A percentile compares a stretch with the other conserved stretches of the same genome.
phyloP scores from a whole-genome alignment of 306 rosid genomes.

The Hippophae tibetana region DNA sequence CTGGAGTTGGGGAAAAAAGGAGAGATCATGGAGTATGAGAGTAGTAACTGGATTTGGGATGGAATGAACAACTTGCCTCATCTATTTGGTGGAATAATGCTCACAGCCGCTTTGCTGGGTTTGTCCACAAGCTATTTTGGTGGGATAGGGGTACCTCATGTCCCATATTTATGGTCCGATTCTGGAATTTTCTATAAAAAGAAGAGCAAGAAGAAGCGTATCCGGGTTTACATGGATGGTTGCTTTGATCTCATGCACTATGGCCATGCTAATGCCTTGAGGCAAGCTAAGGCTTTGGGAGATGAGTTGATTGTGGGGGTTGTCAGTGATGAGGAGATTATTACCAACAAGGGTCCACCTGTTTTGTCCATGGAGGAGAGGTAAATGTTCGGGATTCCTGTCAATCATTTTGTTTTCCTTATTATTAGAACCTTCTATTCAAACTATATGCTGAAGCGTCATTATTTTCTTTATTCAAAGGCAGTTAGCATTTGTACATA shows the following conservation, averaged over 20 bases:
- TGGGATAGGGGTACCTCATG: slow-evolving; percentile 59
- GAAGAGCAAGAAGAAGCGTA: slow-evolving; percentile 59
- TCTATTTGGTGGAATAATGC: slow-evolving; percentile 90
- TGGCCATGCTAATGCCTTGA: slow-evolving; percentile 95
- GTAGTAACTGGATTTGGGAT: slow-evolving; percentile 81
- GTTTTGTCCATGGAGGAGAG: slow-evolving; percentile 91
- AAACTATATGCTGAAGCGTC: too few relatives aligned
- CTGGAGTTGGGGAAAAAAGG: slow-evolving; percentile 9
- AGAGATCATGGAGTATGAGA: slow-evolving; percentile 65
- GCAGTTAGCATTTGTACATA: too few relatives aligned
- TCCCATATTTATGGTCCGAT: slow-evolving; percentile 58
- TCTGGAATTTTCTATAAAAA: slow-evolving; percentile 60
- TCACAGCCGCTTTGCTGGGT: slow-evolving; percentile 92
- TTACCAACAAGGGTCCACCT: slow-evolving; percentile 89
- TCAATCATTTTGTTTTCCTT: background rate
- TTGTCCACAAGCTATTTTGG: slow-evolving; percentile 81
- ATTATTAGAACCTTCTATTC: too few relatives aligned
- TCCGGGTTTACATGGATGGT: slow-evolving; percentile 97
- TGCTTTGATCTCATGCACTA: slow-evolving; percentile 99
- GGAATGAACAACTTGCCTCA: slow-evolving; percentile 73
- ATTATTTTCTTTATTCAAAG: too few relatives aligned
- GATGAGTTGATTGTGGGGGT: slow-evolving; percentile 93
- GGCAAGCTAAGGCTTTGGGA: slow-evolving; percentile 95
- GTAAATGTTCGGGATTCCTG: slow-evolving; percentile 20
- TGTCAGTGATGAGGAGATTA: slow-evolving; percentile 85